Percentiles rank a stretch among this genome's conserved stretches.
phyloP scores from a whole-genome alignment of 345 rosid species.

The Euphorbia lathyris region DNA sequence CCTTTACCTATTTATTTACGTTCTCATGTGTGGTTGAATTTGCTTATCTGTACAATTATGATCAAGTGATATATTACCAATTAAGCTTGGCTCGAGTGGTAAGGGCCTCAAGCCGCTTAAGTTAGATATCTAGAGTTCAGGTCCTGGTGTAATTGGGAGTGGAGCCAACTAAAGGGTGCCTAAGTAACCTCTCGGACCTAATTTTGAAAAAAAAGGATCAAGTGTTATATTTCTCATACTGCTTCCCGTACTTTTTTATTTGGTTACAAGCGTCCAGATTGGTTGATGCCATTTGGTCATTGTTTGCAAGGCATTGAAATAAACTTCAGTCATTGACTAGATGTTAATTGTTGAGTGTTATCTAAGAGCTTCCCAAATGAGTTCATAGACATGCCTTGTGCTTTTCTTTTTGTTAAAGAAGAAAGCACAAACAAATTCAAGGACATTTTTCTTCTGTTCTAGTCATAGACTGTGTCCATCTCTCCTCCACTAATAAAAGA shows the following conservation, averaged over 20 bases:
- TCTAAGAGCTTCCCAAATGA: neutral
- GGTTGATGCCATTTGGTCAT: neutral
- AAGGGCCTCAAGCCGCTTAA: no score
- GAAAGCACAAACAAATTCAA: neutral
- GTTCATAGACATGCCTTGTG: neutral
- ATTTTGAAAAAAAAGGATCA: no score
- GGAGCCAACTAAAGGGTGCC: no score
- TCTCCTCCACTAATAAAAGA: neutral
- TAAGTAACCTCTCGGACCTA: no score
- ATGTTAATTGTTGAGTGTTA: neutral
- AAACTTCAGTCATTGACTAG: neutral
- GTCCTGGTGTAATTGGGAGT: no score
- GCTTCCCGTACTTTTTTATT: neutral
- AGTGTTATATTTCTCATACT: neutral
- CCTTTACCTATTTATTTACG: no score
- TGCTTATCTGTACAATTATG: neutral
- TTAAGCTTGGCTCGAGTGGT: no score
- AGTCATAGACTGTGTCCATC: neutral
- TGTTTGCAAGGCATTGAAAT: neutral
- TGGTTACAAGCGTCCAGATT: neutral
- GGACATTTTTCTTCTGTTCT: neutral
- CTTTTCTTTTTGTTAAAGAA: neutral
- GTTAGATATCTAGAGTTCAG: no score
- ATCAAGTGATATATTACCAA: no score
- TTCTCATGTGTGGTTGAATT: slow-evolving; percentile 1